Conservation (phyloP, 305 asterid species). For the Fraxinus xanthoxyloides region DNA sequence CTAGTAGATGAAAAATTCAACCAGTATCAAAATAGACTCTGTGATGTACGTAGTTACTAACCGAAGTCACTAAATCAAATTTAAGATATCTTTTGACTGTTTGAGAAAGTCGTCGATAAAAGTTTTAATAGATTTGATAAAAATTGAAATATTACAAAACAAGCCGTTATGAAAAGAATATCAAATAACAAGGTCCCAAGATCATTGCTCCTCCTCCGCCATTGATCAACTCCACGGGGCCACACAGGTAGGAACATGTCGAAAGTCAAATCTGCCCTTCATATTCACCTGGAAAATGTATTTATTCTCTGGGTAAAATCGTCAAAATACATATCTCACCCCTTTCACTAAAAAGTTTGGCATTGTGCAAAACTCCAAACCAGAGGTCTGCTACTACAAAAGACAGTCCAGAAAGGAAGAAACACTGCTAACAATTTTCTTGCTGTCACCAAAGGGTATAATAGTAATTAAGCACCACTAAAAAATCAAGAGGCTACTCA, state of each 20-base stretch:
- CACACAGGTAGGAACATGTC: neutral
- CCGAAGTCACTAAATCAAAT: neutral
- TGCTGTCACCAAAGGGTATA: slow-evolving; percentile 32
- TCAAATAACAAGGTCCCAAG: neutral
- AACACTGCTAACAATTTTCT: slow-evolving; percentile 15
- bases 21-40: too few species aligned
- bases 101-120: too few species aligned
- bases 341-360: slow-evolving; percentile 42
- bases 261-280: neutral
- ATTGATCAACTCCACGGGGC: neutral
- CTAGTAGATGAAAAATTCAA: neutral
- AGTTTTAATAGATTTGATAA: too few species aligned
- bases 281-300: neutral
- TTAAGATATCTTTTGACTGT: too few species aligned
- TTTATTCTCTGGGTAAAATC: slow-evolving; percentile 15
- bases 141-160: too few species aligned
- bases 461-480: slow-evolving; percentile 20
- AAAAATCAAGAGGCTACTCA: neutral
- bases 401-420: slow-evolving; percentile 23
- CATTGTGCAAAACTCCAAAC: slow-evolving; percentile 32
- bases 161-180: too few species aligned
- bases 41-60: neutral
- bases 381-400: slow-evolving; percentile 31
- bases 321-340: slow-evolving; percentile 27
- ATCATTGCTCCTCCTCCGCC: neutral